Evolutionary conservation across 441 rosid genomes (phyloP).

Genomic region (Geranium incanum): DNA sequence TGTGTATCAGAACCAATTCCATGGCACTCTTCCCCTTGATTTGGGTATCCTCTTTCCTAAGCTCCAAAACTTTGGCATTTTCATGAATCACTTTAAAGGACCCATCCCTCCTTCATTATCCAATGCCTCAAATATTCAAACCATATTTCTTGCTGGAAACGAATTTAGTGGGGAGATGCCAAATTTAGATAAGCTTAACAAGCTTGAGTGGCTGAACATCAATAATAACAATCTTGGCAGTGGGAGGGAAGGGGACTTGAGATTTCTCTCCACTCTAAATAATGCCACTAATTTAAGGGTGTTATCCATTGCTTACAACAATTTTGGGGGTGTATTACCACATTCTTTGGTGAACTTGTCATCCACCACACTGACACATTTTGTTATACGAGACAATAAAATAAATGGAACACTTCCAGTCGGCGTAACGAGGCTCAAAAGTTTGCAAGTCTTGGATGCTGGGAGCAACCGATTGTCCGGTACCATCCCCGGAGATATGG

Average conservation of each 20-base stretch:
- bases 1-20: slow-evolving; percentile 13
- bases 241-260: slow-evolving; percentile 14
- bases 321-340: slow-evolving; percentile 23
- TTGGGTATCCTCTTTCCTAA: slow-evolving; percentile 18
- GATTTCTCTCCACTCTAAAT: slow-evolving; percentile 21
- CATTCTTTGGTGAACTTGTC: slow-evolving; percentile 22
- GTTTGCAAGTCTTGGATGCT: not conserved
- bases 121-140: slow-evolving; percentile 20
- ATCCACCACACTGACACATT: not conserved
- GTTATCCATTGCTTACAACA: not conserved
- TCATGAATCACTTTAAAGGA: slow-evolving; percentile 6
- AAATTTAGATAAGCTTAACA: not conserved
- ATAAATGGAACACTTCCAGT: slow-evolving; percentile 16
- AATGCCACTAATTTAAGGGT: slow-evolving; percentile 9
- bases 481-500: not conserved
- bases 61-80: not conserved
- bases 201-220: not conserved
- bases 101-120: slow-evolving; percentile 22
- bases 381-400: not conserved
- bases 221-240: slow-evolving; percentile 15
- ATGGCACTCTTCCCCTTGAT: slow-evolving; percentile 20
- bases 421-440: too few relatives aligned
- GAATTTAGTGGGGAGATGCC: slow-evolving; percentile 15
- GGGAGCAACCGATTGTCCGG: slow-evolving; percentile 12
- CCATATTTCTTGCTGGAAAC: not conserved